These are phyloP conservation scores for Amanita jacksonii DNA, from an alignment of 768 basidiomycete species.

Conservation along the genomic window DNA sequence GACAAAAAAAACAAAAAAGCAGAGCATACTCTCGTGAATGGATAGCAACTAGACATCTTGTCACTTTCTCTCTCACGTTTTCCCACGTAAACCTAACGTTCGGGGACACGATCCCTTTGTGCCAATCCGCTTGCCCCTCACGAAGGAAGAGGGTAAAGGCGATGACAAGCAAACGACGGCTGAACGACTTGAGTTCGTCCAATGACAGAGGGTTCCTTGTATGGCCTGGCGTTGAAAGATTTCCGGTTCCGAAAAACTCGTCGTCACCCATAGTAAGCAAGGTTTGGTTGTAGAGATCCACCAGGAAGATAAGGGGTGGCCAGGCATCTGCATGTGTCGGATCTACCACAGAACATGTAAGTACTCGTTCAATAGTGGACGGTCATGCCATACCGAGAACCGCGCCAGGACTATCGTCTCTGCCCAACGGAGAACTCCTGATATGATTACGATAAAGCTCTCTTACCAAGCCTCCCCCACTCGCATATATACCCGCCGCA, in stretches of 20 bases:
- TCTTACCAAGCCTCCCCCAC: constrained; percentile 56
- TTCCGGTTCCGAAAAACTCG: constrained; percentile 70
- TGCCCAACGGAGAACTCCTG: constrained; percentile 50
- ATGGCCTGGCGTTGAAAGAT: constrained; percentile 14
- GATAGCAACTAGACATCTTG: constrained; percentile 69
- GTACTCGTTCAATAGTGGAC: too few species aligned
- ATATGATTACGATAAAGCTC: constrained; percentile 69
- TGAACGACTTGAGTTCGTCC: constrained; percentile 73
- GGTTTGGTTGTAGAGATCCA: constrained; percentile 74
- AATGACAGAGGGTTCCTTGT: constrained; percentile 69
- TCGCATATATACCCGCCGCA: constrained; percentile 34
- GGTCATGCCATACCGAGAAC: constrained; percentile 18
- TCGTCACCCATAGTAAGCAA: constrained; percentile 93
- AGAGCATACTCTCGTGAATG: constrained; percentile 78
- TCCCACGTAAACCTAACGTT: constrained; percentile 49
- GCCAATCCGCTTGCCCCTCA: constrained; percentile 26
- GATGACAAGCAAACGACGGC: constrained; percentile 72
- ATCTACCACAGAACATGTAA: constrained; percentile 23
- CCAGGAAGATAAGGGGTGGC: constrained; percentile 67
- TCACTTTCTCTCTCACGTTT: constrained; percentile 64
- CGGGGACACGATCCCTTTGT: constrained; percentile 16
- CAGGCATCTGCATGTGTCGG: constrained; percentile 38
- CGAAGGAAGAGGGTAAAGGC: constrained; percentile 63
- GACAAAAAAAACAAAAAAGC: too few species aligned
- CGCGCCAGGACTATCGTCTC: constrained; percentile 29